phyloP scores from a whole-genome alignment of 2,329 filamentous ascomycete species.

The Paramyrothecium roridum region DNA sequence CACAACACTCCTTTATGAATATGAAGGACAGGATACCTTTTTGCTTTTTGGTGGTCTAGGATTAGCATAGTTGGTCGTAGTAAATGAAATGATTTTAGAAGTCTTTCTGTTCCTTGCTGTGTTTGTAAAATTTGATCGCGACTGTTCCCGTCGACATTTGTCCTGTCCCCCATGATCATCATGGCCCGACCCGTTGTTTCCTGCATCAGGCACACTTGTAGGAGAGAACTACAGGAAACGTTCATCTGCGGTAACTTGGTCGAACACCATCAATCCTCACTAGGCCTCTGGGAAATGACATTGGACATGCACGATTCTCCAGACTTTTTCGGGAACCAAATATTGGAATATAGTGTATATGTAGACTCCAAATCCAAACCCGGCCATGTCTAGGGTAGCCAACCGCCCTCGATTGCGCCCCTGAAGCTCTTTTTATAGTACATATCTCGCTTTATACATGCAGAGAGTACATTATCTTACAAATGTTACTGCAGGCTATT shows the following conservation, averaged over 20 bases:
- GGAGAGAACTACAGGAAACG: too few species aligned
- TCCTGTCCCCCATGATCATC: too few species aligned
- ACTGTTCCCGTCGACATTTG: too few species aligned
- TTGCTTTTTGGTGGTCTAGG: constrained; percentile 8
- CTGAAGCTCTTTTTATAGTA: constrained; percentile 19
- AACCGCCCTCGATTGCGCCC: not conserved
- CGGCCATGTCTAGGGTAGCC: not conserved
- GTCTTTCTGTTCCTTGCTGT: not conserved
- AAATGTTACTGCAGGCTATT: constrained; percentile 14
- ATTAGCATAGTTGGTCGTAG: not conserved
- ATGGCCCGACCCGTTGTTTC: too few species aligned
- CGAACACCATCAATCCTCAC: too few species aligned
- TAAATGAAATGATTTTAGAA: not conserved
- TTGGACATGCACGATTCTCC: too few species aligned
- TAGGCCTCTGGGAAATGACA: too few species aligned
- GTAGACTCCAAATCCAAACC: not conserved
- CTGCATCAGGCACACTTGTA: too few species aligned
- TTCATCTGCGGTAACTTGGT: too few species aligned
- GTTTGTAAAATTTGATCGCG: not conserved
- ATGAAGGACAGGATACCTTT: constrained; percentile 18
- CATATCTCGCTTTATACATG: constrained; percentile 24
- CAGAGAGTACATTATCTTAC: constrained; percentile 28
- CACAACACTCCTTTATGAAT: constrained; percentile 8
- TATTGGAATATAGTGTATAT: not conserved
- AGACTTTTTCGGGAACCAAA: not conserved